A percentile compares a stretch with the other conserved stretches of the same genome.
These are phyloP conservation scores for Pestalotiopsis sp. DNA, from an alignment of 2,329 filamentous ascomycete genomes.

Conservation along the genomic window DNA sequence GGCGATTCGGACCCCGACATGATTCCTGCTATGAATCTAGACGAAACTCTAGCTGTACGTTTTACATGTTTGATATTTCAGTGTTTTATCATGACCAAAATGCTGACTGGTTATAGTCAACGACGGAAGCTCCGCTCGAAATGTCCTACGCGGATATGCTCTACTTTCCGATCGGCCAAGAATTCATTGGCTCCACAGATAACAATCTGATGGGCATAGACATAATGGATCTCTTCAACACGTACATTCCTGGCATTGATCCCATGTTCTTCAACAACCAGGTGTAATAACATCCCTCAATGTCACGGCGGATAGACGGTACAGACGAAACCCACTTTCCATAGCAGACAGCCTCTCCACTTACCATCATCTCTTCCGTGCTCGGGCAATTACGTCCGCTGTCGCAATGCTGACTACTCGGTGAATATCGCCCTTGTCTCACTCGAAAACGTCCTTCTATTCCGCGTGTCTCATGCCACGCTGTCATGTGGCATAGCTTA, in stretches of 20 bases:
- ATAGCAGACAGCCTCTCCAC: too few species aligned
- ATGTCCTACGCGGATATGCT: slow-evolving; percentile 11
- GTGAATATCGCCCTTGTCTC: not conserved
- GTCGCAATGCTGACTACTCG: too few species aligned
- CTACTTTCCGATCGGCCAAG: slow-evolving; percentile 20
- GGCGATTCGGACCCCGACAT: too few species aligned
- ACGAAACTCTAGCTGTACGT: not conserved
- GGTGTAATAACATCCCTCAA: not conserved
- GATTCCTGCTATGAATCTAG: not conserved
- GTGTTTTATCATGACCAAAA: not conserved
- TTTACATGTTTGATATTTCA: not conserved
- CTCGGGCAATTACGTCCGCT: too few species aligned
- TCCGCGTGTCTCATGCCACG: not conserved
- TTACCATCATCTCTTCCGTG: too few species aligned
- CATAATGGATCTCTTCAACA: slow-evolving; percentile 29
- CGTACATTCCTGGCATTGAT: slow-evolving; percentile 24
- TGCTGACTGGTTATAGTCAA: slow-evolving; percentile 9
- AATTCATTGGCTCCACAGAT: slow-evolving; percentile 14
- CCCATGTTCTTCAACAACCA: slow-evolving; percentile 19
- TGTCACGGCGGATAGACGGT: not conserved
- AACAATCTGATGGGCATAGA: slow-evolving; percentile 22
- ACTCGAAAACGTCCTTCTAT: not conserved
- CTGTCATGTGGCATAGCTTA: not conserved
- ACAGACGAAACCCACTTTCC: not conserved
- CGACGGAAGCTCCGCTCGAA: not conserved